Conservation (phyloP, 345 rosid species). For the Lepidium aucheri region DNA sequence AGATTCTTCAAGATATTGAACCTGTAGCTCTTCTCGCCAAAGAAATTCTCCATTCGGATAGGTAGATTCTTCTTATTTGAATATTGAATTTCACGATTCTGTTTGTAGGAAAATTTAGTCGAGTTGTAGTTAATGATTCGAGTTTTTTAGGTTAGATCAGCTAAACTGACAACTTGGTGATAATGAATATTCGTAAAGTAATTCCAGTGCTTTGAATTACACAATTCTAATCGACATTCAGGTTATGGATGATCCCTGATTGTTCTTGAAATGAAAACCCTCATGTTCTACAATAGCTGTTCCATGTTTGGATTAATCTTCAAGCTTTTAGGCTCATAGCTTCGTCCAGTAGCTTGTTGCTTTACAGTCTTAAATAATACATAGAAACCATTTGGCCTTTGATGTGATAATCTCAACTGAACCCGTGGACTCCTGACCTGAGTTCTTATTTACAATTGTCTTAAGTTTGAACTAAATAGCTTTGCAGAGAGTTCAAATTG, state of each 20-base stretch:
- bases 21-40: conserved; percentile 47
- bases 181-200: neutral
- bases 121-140: neutral
- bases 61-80: conserved; percentile 25
- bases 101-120: neutral
- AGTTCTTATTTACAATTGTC: neutral
- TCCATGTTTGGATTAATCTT: neutral
- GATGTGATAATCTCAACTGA: neutral
- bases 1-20: conserved; percentile 56
- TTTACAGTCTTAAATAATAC: neutral
- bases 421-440: neutral
- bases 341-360: neutral
- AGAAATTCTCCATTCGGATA: conserved; percentile 68
- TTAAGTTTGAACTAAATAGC: neutral
- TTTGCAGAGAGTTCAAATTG: neutral
- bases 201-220: neutral
- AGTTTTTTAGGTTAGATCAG: neutral
- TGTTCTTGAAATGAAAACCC: neutral
- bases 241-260: neutral
- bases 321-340: neutral
- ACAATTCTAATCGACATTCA: neutral
- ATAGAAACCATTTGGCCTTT: neutral
- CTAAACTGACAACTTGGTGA: neutral
- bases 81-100: neutral
- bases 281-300: neutral